These are phyloP conservation scores for Globisporangium lucens DNA, from an alignment of 352 stramenopile species.

Conservation along the genomic window DNA sequence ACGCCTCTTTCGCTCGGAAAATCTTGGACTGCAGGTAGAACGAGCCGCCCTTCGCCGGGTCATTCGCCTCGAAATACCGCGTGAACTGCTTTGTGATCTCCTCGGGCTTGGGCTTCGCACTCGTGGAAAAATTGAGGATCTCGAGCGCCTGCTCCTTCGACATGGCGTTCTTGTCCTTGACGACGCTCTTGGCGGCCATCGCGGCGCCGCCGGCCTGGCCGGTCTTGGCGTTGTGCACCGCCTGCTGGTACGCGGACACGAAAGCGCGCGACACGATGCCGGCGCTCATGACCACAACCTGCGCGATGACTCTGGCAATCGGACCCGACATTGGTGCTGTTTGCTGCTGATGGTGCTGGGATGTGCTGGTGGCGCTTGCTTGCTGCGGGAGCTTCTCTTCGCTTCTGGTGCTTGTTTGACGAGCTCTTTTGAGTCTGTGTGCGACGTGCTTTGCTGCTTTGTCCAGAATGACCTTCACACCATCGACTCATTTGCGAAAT, in stretches of 20 bases:
- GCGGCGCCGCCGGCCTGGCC: constrained; percentile 51
- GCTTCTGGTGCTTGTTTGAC: neutral
- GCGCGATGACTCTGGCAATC: constrained; percentile 74
- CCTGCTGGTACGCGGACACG: constrained; percentile 87
- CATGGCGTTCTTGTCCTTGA: constrained; percentile 79
- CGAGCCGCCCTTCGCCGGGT: constrained; percentile 87
- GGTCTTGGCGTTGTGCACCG: constrained; percentile 80
- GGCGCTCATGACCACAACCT: constrained; percentile 81
- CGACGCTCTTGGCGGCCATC: constrained; percentile 57
- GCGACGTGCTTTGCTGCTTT: neutral
- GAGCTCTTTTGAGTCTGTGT: neutral
- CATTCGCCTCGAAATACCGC: constrained; percentile 87
- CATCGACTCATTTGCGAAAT: neutral
- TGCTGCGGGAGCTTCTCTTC: neutral
- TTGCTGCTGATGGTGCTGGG: constrained; percentile 3
- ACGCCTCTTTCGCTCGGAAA: constrained; percentile 86
- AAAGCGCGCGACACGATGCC: constrained; percentile 85
- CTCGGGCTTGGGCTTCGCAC: constrained; percentile 38
- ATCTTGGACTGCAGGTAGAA: constrained; percentile 94
- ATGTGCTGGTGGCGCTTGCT: constrained; percentile 8
- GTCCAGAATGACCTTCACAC: constrained; percentile 1
- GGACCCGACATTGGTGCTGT: constrained; percentile 65
- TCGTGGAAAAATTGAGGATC: constrained; percentile 80
- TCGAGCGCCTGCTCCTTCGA: constrained; percentile 67
- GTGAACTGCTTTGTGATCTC: constrained; percentile 86